Base-by-base conservation (phyloP, 2,329 filamentous ascomycete species). In the Beauveria pseudobassiana region DNA sequence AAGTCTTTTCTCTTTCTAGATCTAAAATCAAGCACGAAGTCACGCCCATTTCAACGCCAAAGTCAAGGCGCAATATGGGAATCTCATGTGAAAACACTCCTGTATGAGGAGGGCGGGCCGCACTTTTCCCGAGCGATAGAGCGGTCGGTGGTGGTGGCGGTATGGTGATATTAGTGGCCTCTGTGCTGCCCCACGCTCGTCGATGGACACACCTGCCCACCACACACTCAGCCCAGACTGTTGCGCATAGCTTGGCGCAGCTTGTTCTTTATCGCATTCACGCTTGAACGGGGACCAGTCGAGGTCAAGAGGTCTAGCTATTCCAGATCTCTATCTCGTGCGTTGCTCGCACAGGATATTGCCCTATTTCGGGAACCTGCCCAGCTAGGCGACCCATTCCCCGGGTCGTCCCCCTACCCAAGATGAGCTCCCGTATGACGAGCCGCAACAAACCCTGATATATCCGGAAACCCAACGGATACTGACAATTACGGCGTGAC, bases 401-500 rank as follows among this genome's bases (percentile, higher is more conserved):
- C 66, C 66, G 69, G 71, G 71, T 71, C 68, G 69, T 69, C 69
- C 67, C 66, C 64, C 63, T 62, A 53, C 63, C 61, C 65, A 74
- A 70, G 67, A 77, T 77, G 75, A 77, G 75, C 71, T 77, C 75
- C 57, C 68, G 75, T 77, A 72, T 54, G 72, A 59, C 63, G 63
- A 64, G 52, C 61, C 28, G n/a, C 43, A 51, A 51, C 62, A 38
- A 53, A 2, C 26, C 57, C 12, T 24, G 5, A 66, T 70, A 42
- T 63, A 63, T 49, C 55, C 42, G 51, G 61, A 28, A 28, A 53
- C 40, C 55, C 24, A 16, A 20, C 18, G 26, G 22, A 22, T 24
- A 28, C 38, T 63, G 53, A 59, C 61, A 34, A 43, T 12, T 26
- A 58, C 61, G 61, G 63, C 62, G 62, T 61, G 66, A 63, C 73